Conservation (phyloP, 306 rosid genomes). For the Sphenostylis stenocarpa region DNA sequence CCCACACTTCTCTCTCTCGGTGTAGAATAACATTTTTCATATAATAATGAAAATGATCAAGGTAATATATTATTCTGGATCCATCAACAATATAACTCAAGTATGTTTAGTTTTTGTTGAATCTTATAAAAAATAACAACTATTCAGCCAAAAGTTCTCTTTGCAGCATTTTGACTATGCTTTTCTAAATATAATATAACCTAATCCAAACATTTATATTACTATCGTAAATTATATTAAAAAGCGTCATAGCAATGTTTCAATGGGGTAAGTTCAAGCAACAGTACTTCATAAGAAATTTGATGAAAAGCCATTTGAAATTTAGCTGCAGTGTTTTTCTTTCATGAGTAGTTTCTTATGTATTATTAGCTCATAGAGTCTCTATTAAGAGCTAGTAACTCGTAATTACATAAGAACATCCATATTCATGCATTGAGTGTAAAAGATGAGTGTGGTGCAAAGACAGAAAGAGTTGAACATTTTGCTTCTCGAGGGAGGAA, state of each 20-base stretch:
- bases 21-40: background rate
- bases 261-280: background rate
- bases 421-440: background rate
- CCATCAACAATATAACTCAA: background rate
- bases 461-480: background rate
- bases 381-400: background rate
- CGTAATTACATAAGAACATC: background rate
- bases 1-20: too few relatives aligned
- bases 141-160: background rate
- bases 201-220: background rate
- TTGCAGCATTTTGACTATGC: background rate
- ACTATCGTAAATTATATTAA: background rate
- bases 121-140: background rate
- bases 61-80: background rate
- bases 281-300: conserved; percentile 16
- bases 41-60: background rate
- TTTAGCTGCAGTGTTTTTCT: background rate
- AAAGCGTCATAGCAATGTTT: background rate
- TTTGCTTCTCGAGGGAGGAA: background rate
- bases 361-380: background rate
- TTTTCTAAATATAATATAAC: background rate
- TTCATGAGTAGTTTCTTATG: background rate
- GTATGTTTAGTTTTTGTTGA: background rate
- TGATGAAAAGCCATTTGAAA: background rate
- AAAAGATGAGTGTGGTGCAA: background rate